These are phyloP conservation scores for Chaetoscypha palmicola DNA, from an alignment of 2,329 filamentous ascomycete genomes.

Conservation along the genomic window DNA sequence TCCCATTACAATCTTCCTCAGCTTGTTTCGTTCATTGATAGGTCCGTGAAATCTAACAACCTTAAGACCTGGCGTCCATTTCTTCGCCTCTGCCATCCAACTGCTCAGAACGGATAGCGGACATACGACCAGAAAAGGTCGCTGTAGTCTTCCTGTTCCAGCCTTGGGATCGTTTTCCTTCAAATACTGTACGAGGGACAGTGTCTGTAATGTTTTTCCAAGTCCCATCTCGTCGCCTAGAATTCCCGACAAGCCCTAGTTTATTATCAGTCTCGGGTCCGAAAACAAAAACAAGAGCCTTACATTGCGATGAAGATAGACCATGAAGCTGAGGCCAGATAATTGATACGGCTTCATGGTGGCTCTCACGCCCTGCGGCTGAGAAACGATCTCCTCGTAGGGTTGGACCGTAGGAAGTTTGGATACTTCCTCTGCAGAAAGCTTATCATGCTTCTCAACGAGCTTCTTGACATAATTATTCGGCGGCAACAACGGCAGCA, in stretches of 20 bases:
- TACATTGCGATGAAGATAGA: conserved; percentile 38
- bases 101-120: conserved; percentile 43
- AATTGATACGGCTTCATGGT: conserved; percentile 46
- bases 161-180: conserved; percentile 34
- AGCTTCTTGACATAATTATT: conserved; percentile 32
- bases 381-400: conserved; percentile 25
- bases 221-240: conserved; percentile 45
- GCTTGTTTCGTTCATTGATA: conserved; percentile 34
- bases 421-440: conserved; percentile 19
- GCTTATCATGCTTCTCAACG: conserved; percentile 21
- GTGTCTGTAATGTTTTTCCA: conserved; percentile 43
- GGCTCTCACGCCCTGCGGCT: conserved; percentile 36
- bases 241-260: conserved; percentile 35
- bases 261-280: conserved; percentile 2
- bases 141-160: conserved; percentile 32
- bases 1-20: conserved; percentile 42
- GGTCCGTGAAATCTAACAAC: conserved; percentile 42
- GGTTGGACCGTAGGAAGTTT: conserved; percentile 22
- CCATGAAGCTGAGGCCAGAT: conserved; percentile 42
- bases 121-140: conserved; percentile 42
- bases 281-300: background rate
- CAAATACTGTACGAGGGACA: conserved; percentile 42
- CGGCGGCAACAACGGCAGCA: conserved; percentile 29
- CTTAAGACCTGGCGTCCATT: conserved; percentile 42
- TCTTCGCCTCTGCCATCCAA: conserved; percentile 41